These are phyloP conservation scores for Russula compacta DNA, from an alignment of 768 basidiomycete genomes.

Conservation along the genomic window DNA sequence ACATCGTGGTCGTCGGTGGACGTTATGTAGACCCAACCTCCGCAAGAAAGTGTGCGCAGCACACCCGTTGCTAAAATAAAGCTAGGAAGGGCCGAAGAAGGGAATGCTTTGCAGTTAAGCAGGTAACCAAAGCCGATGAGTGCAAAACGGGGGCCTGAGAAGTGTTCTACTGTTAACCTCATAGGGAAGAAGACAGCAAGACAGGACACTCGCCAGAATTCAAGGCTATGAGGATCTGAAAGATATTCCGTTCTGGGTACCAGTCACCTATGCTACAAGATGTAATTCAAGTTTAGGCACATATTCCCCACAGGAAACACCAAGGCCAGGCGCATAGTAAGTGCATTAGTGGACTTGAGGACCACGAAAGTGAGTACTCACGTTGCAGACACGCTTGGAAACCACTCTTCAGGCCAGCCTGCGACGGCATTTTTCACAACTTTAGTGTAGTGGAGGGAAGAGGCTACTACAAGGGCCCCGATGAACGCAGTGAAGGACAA, in stretches of 20 bases:
- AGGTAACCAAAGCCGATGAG: constrained; percentile 57
- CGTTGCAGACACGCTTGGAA: constrained; percentile 84
- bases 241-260: constrained; percentile 78
- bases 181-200: neutral
- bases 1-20: constrained; percentile 73
- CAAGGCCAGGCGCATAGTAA: neutral
- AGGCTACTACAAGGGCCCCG: constrained; percentile 54
- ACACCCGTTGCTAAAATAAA: constrained; percentile 54
- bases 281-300: neutral
- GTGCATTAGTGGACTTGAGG: neutral
- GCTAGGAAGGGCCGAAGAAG: constrained; percentile 31
- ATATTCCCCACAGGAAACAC: neutral
- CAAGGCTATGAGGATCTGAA: constrained; percentile 81
- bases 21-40: constrained; percentile 90
- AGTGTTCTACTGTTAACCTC: neutral
- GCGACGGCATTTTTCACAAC: constrained; percentile 81
- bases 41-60: constrained; percentile 70
- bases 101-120: constrained; percentile 38
- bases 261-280: constrained; percentile 75
- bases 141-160: constrained; percentile 53
- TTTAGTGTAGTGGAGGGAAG: constrained; percentile 66
- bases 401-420: constrained; percentile 82
- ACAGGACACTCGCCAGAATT: constrained; percentile 47
- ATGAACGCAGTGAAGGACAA: constrained; percentile 59
- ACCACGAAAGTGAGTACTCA: constrained; percentile 29